Evolutionary conservation across 2,329 filamentous ascomycete species (phyloP).

Genomic region (Mollisia scopiformis): DNA sequence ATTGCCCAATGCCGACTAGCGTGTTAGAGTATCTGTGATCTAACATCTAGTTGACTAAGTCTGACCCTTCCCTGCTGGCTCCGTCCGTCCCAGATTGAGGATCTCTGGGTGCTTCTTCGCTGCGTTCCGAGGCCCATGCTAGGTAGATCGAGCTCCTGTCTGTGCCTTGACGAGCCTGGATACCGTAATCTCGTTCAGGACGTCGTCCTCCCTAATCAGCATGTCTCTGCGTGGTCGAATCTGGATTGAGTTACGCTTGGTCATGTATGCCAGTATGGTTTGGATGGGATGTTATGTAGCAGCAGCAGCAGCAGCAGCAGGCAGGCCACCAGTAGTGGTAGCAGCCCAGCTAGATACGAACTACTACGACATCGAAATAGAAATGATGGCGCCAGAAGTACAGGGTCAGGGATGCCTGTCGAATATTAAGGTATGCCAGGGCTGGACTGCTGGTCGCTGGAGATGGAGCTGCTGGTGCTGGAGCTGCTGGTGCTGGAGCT

Average conservation of each 20-base stretch:
- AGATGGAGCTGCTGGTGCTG: no score
- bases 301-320: neutral
- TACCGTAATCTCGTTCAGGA: neutral
- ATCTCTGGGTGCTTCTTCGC: neutral
- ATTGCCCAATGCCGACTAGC: neutral
- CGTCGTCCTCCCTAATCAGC: neutral
- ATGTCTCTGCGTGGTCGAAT: neutral
- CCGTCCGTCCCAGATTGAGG: neutral
- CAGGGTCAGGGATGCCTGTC: constrained; percentile 23
- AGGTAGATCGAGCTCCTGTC: neutral
- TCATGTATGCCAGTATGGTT: neutral
- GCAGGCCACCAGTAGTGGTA: constrained; percentile 6
- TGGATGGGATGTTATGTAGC: no score
- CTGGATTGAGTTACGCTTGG: constrained; percentile 7
- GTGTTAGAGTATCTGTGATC: neutral
- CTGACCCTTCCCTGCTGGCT: no score
- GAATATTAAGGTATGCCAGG: constrained; percentile 30
- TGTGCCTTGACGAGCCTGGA: neutral
- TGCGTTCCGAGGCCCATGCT: neutral
- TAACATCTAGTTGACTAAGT: no score
- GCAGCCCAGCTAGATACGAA: constrained; percentile 25
- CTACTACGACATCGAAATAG: constrained; percentile 28
- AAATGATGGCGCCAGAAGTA: constrained; percentile 29
- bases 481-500: constrained; percentile 27
- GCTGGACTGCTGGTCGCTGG: constrained; percentile 30